Evolutionary conservation across 345 rosid species (phyloP).

Genomic region (Citropsis articulata): DNA sequence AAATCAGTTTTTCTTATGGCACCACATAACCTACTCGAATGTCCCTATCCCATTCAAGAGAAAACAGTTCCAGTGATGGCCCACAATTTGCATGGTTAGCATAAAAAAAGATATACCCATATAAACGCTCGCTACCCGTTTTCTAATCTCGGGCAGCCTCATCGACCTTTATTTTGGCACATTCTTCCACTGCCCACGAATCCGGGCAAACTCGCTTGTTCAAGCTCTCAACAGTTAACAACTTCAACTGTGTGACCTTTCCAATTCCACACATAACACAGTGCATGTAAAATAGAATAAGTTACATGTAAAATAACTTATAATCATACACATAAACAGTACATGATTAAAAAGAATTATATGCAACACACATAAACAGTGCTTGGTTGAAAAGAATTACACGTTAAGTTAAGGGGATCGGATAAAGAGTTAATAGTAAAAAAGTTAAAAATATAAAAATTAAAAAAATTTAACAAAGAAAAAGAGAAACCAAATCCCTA

Average conservation of each 20-base stretch:
- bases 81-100: neutral
- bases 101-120: neutral
- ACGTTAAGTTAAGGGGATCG: too few species aligned
- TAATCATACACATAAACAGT: too few species aligned
- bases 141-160: conserved; percentile 14
- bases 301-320: too few species aligned
- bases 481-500: neutral
- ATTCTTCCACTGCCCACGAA: conserved; percentile 30
- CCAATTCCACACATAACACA: neutral
- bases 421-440: too few species aligned
- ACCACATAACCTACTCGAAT: neutral
- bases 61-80: neutral
- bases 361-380: too few species aligned
- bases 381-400: too few species aligned
- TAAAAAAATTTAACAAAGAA: neutral
- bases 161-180: neutral
- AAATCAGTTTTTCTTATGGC: too few species aligned
- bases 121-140: conserved; percentile 16
- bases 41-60: too few species aligned
- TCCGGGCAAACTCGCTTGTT: conserved; percentile 1
- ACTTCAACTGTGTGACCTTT: conserved; percentile 3
- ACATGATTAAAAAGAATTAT: too few species aligned
- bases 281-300: too few species aligned
- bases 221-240: neutral
- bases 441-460: neutral